A percentile compares a stretch with the other conserved stretches of the same genome.
These are phyloP conservation scores for Colletotrichum sp. DNA, from an alignment of 2,329 filamentous ascomycete species.

Conservation along the genomic window DNA sequence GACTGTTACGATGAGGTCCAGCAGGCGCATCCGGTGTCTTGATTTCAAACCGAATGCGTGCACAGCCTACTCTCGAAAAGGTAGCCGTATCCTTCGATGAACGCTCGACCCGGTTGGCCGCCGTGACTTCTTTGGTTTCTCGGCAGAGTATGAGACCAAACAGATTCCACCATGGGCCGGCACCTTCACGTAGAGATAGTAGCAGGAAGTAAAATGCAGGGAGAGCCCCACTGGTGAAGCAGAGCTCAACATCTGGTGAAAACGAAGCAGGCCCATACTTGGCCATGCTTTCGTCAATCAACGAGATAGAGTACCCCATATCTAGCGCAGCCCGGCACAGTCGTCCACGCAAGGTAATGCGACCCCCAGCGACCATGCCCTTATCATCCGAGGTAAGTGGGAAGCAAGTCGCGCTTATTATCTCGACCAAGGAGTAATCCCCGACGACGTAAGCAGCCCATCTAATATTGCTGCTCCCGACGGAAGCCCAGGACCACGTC, in stretches of 20 bases:
- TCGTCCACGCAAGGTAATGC: not conserved
- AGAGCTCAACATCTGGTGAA: not conserved
- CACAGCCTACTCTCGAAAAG: not conserved
- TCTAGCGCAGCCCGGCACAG: fast-evolving
- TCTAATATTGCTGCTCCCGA: fast-evolving
- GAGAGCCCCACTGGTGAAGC: not conserved
- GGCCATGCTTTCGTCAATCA: not conserved
- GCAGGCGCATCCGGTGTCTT: too few relatives aligned
- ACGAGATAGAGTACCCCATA: not conserved
- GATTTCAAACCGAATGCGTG: too few relatives aligned
- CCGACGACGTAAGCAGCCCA: fast-evolving
- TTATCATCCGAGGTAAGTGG: not conserved
- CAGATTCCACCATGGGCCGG: too few relatives aligned
- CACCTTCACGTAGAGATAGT: not conserved
- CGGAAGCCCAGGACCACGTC: not conserved
- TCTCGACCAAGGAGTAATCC: fast-evolving
- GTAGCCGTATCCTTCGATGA: not conserved
- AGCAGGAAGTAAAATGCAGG: not conserved
- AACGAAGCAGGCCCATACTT: too few relatives aligned
- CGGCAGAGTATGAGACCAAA: not conserved
- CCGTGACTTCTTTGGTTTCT: not conserved
- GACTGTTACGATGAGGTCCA: too few relatives aligned
- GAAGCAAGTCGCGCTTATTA: not conserved
- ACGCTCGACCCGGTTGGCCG: not conserved
- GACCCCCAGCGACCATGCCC: not conserved